A percentile compares a stretch with the other conserved stretches of the same genome.
Conservation (phyloP, 768 basidiomycete genomes). For the Galerina marginata region DNA sequence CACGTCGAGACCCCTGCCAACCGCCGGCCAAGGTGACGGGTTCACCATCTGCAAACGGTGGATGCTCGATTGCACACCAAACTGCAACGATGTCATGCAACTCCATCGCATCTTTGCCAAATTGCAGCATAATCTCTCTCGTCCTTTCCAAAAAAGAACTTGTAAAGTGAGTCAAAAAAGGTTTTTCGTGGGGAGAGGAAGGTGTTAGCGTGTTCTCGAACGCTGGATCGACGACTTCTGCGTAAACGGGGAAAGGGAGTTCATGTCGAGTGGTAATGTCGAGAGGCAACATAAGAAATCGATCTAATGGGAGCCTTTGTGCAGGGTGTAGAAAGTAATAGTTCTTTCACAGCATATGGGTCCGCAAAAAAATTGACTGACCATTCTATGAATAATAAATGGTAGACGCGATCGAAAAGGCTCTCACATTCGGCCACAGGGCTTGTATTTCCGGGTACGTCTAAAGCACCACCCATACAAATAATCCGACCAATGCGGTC, state of each 20-base stretch:
- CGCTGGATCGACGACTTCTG: slow-evolving; percentile 58
- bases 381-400: background rate
- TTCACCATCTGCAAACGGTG: slow-evolving; percentile 45
- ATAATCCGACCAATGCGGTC: slow-evolving; percentile 74
- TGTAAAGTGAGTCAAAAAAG: slow-evolving; percentile 76
- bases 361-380: slow-evolving; percentile 89
- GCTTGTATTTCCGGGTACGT: slow-evolving; percentile 87
- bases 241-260: slow-evolving; percentile 73
- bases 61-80: slow-evolving; percentile 84
- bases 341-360: slow-evolving; percentile 78
- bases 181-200: slow-evolving; percentile 52
- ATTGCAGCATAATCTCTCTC: slow-evolving; percentile 76
- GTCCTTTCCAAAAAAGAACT: slow-evolving; percentile 79
- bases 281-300: slow-evolving; percentile 74
- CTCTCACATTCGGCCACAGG: slow-evolving; percentile 83
- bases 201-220: slow-evolving; percentile 57
- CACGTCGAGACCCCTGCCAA: slow-evolving; percentile 60
- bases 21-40: slow-evolving; percentile 42
- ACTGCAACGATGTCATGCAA: slow-evolving; percentile 90
- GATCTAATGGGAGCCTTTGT: slow-evolving; percentile 60
- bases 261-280: slow-evolving; percentile 86
- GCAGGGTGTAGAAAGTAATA: slow-evolving; percentile 52
- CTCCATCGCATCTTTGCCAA: slow-evolving; percentile 86
- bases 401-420: background rate
- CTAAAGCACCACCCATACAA: slow-evolving; percentile 93